These are phyloP conservation scores for Kwoniella mangroviensis DNA, from an alignment of 768 basidiomycete species.

Conservation along the genomic window DNA sequence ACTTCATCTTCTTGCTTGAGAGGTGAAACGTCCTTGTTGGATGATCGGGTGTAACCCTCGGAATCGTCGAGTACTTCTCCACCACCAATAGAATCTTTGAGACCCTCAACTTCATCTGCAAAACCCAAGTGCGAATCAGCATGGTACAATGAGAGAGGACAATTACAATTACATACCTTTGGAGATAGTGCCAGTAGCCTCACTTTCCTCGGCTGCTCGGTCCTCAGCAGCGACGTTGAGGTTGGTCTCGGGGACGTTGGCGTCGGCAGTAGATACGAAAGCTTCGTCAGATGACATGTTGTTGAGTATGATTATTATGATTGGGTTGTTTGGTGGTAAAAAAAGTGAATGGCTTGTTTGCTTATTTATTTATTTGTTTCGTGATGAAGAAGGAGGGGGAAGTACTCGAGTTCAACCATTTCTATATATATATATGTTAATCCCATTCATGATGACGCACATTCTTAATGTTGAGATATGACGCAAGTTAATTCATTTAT, in stretches of 20 bases:
- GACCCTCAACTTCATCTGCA: slow-evolving; percentile 53
- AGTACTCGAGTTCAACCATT: neutral
- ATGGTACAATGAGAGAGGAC: neutral
- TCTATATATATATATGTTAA: neutral
- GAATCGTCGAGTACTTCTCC: slow-evolving; percentile 51
- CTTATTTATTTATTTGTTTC: neutral
- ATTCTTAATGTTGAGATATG: neutral
- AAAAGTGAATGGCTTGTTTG: neutral
- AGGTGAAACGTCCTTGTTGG: slow-evolving; percentile 41
- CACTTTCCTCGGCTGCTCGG: slow-evolving; percentile 38
- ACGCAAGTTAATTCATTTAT: neutral
- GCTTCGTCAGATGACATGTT: slow-evolving; percentile 42
- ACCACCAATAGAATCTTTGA: slow-evolving; percentile 54
- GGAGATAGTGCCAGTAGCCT: slow-evolving; percentile 50
- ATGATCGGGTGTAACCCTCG: slow-evolving; percentile 54
- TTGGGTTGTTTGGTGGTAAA: neutral
- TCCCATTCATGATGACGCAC: neutral
- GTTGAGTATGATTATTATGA: slow-evolving; percentile 15
- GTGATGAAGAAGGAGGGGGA: neutral
- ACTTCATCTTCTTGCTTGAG: slow-evolving; percentile 47
- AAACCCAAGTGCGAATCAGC: neutral
- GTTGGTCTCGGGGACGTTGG: slow-evolving; percentile 35
- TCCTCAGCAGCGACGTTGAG: slow-evolving; percentile 46
- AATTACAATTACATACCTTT: slow-evolving; percentile 34
- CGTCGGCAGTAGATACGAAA: slow-evolving; percentile 28